These are phyloP conservation scores for Didymella glomerata DNA, from an alignment of 2,329 filamentous ascomycete genomes.

Conservation along the genomic window DNA sequence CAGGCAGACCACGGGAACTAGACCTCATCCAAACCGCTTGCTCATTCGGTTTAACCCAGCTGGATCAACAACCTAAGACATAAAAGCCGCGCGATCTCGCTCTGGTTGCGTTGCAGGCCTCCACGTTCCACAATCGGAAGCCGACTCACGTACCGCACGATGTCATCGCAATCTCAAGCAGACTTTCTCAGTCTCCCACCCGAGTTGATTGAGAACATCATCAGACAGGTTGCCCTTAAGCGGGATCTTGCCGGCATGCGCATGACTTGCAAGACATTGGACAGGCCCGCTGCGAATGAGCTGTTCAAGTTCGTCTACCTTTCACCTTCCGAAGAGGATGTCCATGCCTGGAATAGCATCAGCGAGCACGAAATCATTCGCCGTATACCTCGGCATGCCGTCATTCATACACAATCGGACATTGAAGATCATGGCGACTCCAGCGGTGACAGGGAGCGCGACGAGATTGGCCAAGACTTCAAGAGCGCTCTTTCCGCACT, in stretches of 20 bases:
- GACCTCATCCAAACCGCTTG: neutral
- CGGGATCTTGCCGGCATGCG: neutral
- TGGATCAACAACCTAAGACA: neutral
- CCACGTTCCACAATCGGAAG: neutral
- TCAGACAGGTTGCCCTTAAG: neutral
- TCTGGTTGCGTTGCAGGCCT: neutral
- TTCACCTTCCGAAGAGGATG: neutral
- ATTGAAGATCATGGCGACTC: neutral
- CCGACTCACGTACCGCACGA: neutral
- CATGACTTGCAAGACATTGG: neutral
- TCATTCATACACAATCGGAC: conserved; percentile 13
- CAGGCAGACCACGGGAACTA: neutral
- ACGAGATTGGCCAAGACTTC: conserved; percentile 1
- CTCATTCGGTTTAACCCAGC: neutral
- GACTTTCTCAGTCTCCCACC: neutral
- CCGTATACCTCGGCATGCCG: conserved; percentile 13
- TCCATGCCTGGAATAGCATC: conserved; percentile 29
- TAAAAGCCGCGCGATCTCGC: neutral
- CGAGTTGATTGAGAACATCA: conserved; percentile 1
- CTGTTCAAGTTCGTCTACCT: conserved; percentile 4
- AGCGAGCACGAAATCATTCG: conserved; percentile 11
- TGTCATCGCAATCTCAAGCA: neutral
- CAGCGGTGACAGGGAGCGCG: neutral
- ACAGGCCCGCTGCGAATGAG: conserved; percentile 2
- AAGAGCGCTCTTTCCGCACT: conserved; percentile 1